Evolutionary conservation across 2,329 filamentous ascomycete genomes (phyloP).

Genomic region (Fusarium sp.): DNA sequence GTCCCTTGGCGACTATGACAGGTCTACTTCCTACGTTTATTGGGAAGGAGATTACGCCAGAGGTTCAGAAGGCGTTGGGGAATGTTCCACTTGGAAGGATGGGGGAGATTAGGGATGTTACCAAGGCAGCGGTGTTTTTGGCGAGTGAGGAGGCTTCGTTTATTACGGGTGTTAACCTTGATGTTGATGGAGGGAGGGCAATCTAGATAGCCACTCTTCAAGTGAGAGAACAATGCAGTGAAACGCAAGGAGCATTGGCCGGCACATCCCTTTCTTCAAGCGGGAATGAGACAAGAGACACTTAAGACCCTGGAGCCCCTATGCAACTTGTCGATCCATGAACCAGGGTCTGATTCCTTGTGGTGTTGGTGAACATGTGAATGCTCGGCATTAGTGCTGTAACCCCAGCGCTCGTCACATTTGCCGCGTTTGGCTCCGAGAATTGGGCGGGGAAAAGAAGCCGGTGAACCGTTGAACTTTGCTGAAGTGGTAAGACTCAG

Average conservation of each 20-base stretch:
- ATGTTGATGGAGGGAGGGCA: conserved; percentile 50
- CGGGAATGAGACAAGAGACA: not conserved
- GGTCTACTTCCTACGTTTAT: conserved; percentile 54
- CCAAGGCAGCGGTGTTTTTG: conserved; percentile 75
- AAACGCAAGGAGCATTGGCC: not conserved
- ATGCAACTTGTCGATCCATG: not conserved
- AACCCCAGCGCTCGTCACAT: not conserved
- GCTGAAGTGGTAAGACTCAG: not conserved
- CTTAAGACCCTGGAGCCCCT: not conserved
- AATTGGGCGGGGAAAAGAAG: not conserved
- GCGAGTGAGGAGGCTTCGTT: conserved; percentile 78
- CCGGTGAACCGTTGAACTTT: not conserved
- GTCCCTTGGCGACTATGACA: conserved; percentile 67
- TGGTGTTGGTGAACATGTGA: not conserved
- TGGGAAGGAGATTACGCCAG: conserved; percentile 70
- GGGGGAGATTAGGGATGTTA: conserved; percentile 63
- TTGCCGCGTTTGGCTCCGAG: not conserved
- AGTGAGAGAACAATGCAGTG: not conserved
- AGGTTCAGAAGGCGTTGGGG: conserved; percentile 66
- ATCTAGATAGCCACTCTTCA: not conserved
- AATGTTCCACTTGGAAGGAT: conserved; percentile 64
- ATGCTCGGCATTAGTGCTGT: not conserved
- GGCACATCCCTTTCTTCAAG: not conserved
- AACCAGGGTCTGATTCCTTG: not conserved
- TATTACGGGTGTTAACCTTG: conserved; percentile 77